Conservation (phyloP, 208 protist genomes). For the Kentomonas sorsogonicus region DNA sequence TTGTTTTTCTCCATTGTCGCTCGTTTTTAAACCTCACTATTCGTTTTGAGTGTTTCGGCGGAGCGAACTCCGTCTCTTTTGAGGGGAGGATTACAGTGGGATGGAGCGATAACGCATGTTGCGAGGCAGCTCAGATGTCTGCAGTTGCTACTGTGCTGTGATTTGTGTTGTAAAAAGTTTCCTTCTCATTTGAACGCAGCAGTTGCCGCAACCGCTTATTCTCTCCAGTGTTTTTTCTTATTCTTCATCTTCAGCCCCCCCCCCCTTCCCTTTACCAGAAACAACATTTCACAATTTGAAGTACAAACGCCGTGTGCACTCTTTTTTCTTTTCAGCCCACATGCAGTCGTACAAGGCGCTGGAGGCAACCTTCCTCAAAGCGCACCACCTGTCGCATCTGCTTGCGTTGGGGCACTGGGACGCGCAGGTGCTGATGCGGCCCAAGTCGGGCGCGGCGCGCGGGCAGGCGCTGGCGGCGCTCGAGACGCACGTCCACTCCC, state of each 20-base stretch:
- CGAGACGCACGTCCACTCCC: constrained; percentile 27
- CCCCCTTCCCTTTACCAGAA: too few relatives aligned
- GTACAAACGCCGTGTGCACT: too few relatives aligned
- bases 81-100: neutral
- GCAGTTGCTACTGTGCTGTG: neutral
- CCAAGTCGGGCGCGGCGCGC: constrained; percentile 48
- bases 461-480: constrained; percentile 57
- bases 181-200: constrained; percentile 2
- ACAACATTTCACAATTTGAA: too few relatives aligned
- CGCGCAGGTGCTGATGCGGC: constrained; percentile 68
- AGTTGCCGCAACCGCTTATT: constrained; percentile 1
- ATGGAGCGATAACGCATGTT: neutral
- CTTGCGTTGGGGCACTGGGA: constrained; percentile 61
- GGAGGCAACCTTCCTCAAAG: constrained; percentile 42
- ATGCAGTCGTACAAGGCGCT: constrained; percentile 76
- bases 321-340: too few relatives aligned
- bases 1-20: constrained; percentile 2
- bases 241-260: constrained; percentile 6
- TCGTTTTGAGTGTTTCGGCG: constrained; percentile 9
- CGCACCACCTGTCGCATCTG: constrained; percentile 56
- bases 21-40: neutral
- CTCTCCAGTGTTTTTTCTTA: constrained; percentile 11
- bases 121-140: neutral
- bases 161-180: constrained; percentile 2
- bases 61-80: neutral